Base-by-base conservation (phyloP, 2,329 filamentous ascomycete species). In the Penicillium sp. region DNA sequence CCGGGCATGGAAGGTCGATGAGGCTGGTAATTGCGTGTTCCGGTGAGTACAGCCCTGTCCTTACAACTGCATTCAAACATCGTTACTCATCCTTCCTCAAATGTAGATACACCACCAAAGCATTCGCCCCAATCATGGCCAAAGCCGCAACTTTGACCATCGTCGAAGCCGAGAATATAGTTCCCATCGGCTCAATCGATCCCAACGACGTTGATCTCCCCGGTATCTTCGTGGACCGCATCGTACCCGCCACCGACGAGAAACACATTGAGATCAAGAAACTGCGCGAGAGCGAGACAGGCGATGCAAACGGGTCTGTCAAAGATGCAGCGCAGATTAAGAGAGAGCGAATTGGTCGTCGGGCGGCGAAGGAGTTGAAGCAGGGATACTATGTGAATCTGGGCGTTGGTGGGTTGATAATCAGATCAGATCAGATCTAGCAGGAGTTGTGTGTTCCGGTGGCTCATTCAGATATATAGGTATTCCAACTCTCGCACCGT, bases 401-500 rank as follows among this genome's bases (percentile, higher is more conserved):
- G 22, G 74, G 74, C 42, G 74, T 76, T 65, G 73, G 74, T 73
- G 60, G 56, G 71, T 68, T 33, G 30, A 33, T 33, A 33, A 33
- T 33, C 30, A 5, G 30, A 40, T 51, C 4, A 17, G 17, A 13
- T 19, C 6, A 24, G 8, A 6, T 13, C 49, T 51, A 15, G n/a
- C 1, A 13, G n/a, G 30, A 22, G 19, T 17, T n/a, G 33, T 35
- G 12, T 42, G 26, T n/a, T 10, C 38, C 2, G 22, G 19, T 22
- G 49, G n/a, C 47, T 67, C 10, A 67, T 26, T 30, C 35, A 49
- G 30, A 9, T 35, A 9, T 26, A n/a, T 42, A 76, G 86, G 91
- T n/a, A 92, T 96, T 75, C 92, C 92, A 0, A 96, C 92, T 15
- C 82, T 95, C n/a, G 91, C 92, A 0, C 91, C 91, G 0, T 90